A percentile compares a stretch with the other conserved stretches of the same genome.
Conservation (phyloP, 805 yeast species). For the Candida schatavii region DNA sequence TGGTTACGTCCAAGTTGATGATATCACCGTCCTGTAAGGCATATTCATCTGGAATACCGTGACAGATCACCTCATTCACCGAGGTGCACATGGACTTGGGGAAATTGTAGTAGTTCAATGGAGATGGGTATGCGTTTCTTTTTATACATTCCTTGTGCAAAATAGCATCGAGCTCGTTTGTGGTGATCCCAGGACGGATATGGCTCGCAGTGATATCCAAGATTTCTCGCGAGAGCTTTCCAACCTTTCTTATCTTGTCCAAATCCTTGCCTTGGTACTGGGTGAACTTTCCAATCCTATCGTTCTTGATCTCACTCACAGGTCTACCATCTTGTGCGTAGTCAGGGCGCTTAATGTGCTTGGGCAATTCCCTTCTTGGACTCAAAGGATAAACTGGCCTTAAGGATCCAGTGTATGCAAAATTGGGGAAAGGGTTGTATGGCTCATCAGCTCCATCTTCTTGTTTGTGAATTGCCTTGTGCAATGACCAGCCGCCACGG, state of each 20-base stretch:
- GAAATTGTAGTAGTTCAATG: slow-evolving; percentile 88
- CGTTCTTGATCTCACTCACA: slow-evolving; percentile 67
- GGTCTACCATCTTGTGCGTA: slow-evolving; percentile 83
- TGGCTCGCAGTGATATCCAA: slow-evolving; percentile 84
- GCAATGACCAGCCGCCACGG: slow-evolving; percentile 65
- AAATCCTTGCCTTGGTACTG: slow-evolving; percentile 66
- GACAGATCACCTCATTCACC: slow-evolving; percentile 92
- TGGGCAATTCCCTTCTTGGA: slow-evolving; percentile 70
- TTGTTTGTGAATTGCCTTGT: slow-evolving; percentile 67
- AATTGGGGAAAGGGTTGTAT: slow-evolving; percentile 86
- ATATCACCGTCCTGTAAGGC: slow-evolving; percentile 91
- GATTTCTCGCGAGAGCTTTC: slow-evolving; percentile 79
- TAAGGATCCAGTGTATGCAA: slow-evolving; percentile 67
- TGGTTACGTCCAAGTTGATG: slow-evolving; percentile 82
- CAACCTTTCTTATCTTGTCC: slow-evolving; percentile 71
- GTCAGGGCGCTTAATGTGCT: slow-evolving; percentile 71
- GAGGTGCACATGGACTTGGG: slow-evolving; percentile 93
- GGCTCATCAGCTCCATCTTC: slow-evolving; percentile 49
- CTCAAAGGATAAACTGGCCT: slow-evolving; percentile 81
- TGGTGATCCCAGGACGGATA: slow-evolving; percentile 83
- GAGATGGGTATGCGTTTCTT: slow-evolving; percentile 91
- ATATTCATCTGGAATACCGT: slow-evolving; percentile 93
- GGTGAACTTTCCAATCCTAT: slow-evolving; percentile 63
- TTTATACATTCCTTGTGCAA: slow-evolving; percentile 87
- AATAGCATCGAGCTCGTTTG: slow-evolving; percentile 84